Conservation (phyloP, 768 basidiomycete species). For the Calocybe indica region DNA sequence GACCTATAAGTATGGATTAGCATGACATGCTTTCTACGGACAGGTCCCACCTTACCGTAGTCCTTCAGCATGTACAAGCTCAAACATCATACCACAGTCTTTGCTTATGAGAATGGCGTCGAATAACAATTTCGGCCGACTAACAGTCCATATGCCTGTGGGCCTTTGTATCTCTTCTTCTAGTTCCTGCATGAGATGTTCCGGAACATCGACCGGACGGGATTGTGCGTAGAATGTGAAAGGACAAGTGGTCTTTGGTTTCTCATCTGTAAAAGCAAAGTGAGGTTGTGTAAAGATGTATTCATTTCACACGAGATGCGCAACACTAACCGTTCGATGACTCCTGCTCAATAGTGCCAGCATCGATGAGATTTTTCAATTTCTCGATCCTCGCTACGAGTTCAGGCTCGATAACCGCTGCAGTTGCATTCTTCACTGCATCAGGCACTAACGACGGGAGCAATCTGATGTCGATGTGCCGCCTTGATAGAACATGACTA, state of each 20-base stretch:
- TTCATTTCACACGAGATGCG: no score
- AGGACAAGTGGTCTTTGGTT: conserved; percentile 48
- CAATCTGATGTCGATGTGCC: conserved; percentile 56
- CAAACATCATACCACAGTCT: conserved; percentile 74
- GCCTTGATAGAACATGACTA: conserved; percentile 25
- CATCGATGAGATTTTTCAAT: conserved; percentile 56
- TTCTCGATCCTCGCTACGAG: conserved; percentile 52
- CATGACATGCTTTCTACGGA: no score
- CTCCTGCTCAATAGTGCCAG: conserved; percentile 58
- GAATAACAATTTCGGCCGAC: conserved; percentile 49
- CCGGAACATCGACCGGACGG: conserved; percentile 45
- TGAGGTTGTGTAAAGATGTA: no score
- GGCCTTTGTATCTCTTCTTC: conserved; percentile 73
- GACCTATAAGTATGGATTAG: conserved; percentile 27
- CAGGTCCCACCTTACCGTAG: conserved; percentile 42
- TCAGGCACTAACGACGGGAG: conserved; percentile 64
- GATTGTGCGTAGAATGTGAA: conserved; percentile 67
- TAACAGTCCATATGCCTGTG: conserved; percentile 60
- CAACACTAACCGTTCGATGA: conserved; percentile 19
- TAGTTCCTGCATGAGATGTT: conserved; percentile 55
- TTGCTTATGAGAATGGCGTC: conserved; percentile 69
- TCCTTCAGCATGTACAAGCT: conserved; percentile 60
- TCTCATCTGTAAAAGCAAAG: conserved; percentile 31
- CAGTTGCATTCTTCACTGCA: conserved; percentile 49
- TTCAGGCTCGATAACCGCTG: conserved; percentile 52